A percentile compares a stretch with the other conserved stretches of the same genome.
Conservation (phyloP, 495 filamentous ascomycete species). For the Aspergillus avenaceus region DNA sequence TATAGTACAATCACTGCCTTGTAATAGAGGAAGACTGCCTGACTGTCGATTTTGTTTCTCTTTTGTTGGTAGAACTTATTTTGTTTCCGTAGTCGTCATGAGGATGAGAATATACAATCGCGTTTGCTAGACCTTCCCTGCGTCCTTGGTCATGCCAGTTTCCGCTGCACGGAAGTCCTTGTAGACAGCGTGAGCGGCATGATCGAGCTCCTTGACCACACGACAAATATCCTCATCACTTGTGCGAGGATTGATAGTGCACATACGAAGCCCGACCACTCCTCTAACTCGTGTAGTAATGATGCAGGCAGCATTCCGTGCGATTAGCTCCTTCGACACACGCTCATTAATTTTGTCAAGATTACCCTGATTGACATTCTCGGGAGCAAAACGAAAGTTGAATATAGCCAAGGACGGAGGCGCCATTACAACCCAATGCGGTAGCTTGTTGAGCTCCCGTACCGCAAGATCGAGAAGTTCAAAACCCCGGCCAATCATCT, state of each 20-base stretch:
- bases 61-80: too few species aligned
- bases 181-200: neutral
- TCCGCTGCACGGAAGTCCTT: too few species aligned
- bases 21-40: too few species aligned
- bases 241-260: conserved; percentile 6
- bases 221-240: conserved; percentile 1
- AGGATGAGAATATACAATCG: too few species aligned
- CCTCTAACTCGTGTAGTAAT: neutral
- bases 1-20: too few species aligned
- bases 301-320: neutral
- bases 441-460: neutral
- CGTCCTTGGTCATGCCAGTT: too few species aligned
- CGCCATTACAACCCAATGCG: conserved; percentile 2
- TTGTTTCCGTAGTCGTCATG: too few species aligned
- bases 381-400: neutral
- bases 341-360: neutral
- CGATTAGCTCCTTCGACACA: neutral
- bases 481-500: conserved; percentile 1
- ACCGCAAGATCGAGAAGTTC: neutral
- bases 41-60: too few species aligned
- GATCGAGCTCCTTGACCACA: neutral
- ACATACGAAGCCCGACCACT: conserved; percentile 1
- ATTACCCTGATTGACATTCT: neutral
- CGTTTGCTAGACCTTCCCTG: too few species aligned
- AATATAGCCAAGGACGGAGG: neutral